A percentile compares a stretch with the other conserved stretches of the same genome.
phyloP scores from a whole-genome alignment of 2,329 filamentous ascomycete genomes.

The Aciculosporium take region DNA sequence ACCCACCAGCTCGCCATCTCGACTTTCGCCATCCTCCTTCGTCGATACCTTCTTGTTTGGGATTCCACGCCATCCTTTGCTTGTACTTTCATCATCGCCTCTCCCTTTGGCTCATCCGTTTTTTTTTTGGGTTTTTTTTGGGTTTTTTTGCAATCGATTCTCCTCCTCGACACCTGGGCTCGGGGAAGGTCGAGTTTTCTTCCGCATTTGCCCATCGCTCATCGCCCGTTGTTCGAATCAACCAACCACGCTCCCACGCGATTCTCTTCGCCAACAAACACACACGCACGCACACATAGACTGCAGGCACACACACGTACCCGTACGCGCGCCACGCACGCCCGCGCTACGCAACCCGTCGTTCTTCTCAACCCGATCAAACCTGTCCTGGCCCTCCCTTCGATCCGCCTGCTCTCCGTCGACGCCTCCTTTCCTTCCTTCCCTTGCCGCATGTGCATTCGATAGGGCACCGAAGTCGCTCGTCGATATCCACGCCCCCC shows the following conservation, averaged over 20 bases:
- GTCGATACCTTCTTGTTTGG: neutral
- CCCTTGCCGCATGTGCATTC: constrained; percentile 28
- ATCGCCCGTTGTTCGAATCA: too few relatives aligned
- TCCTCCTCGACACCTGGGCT: neutral
- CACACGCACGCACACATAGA: neutral
- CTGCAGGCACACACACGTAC: too few relatives aligned
- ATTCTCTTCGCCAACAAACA: neutral
- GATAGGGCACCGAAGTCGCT: constrained; percentile 26
- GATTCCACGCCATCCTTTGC: too few relatives aligned
- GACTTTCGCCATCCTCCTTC: constrained; percentile 1
- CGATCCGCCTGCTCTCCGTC: neutral
- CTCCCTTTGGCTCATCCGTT: neutral
- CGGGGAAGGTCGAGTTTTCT: neutral
- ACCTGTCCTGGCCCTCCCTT: constrained; percentile 5
- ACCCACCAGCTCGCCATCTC: constrained; percentile 5
- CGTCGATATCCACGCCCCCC: constrained; percentile 46
- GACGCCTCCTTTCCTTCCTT: constrained; percentile 1
- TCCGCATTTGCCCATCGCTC: constrained; percentile 2
- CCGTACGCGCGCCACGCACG: too few relatives aligned
- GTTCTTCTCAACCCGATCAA: too few relatives aligned
- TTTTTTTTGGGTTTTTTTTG: too few relatives aligned
- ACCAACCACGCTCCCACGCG: constrained; percentile 5
- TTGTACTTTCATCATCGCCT: neutral
- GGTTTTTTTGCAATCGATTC: too few relatives aligned
- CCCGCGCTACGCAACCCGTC: too few relatives aligned